Percentiles rank a stretch among this genome's conserved stretches.
Evolutionary conservation across 2,329 filamentous ascomycete genomes (phyloP).

Genomic region (Fusarium odoratissimum): DNA sequence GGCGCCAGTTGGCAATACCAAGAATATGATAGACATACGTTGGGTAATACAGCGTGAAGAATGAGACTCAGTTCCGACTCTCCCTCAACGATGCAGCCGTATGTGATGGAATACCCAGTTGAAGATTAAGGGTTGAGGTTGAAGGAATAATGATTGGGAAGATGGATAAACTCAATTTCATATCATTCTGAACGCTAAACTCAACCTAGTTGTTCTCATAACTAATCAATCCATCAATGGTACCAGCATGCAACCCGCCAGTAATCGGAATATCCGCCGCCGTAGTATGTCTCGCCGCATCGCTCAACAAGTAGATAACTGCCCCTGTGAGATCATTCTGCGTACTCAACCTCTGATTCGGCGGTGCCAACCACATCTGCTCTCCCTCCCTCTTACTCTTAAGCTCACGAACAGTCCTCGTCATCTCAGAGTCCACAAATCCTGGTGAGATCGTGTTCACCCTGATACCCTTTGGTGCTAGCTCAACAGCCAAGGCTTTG

Average conservation of each 20-base stretch:
- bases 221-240: constrained; percentile 52
- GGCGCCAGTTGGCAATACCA: background rate
- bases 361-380: constrained; percentile 54
- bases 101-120: rapidly evolving
- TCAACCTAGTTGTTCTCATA: constrained; percentile 39
- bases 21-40: background rate
- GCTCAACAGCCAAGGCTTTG: constrained; percentile 53
- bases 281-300: constrained; percentile 57
- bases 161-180: background rate
- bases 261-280: constrained; percentile 58
- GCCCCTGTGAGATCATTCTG: constrained; percentile 57
- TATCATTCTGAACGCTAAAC: background rate
- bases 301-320: constrained; percentile 57
- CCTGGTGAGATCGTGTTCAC: constrained; percentile 55
- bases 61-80: no score
- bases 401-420: constrained; percentile 44
- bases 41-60: background rate
- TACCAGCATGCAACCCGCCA: constrained; percentile 56
- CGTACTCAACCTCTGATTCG: constrained; percentile 53
- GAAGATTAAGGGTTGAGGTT: background rate
- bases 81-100: background rate
- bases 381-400: constrained; percentile 51
- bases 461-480: constrained; percentile 51
- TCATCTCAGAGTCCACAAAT: constrained; percentile 53
- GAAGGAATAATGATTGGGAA: rapidly evolving